These are phyloP conservation scores for Cytospora piceae DNA, from an alignment of 2,329 filamentous ascomycete species.

Conservation along the genomic window DNA sequence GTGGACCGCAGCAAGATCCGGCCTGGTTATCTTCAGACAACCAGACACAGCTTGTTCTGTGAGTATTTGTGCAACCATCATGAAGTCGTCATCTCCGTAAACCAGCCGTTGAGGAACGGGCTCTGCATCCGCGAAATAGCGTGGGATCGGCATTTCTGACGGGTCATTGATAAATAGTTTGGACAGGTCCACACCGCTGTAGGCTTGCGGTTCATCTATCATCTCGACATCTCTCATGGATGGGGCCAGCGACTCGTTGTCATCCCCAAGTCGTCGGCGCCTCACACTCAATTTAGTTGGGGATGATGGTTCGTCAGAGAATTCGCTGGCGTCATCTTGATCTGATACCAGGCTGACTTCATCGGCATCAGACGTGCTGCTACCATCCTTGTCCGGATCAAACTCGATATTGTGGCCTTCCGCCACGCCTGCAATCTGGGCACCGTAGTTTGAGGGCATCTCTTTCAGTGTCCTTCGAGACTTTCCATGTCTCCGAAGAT, in stretches of 20 bases:
- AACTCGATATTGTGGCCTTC: conserved; percentile 42
- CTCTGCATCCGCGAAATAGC: conserved; percentile 63
- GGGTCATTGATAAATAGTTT: conserved; percentile 52
- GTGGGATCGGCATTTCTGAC: conserved; percentile 54
- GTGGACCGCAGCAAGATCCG: conserved; percentile 22
- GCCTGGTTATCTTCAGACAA: conserved; percentile 42
- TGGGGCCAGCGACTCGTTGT: conserved; percentile 55
- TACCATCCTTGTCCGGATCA: conserved; percentile 46
- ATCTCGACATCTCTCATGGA: conserved; percentile 55
- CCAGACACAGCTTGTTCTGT: conserved; percentile 69
- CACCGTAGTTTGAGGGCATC: conserved; percentile 41
- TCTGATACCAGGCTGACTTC: conserved; percentile 59
- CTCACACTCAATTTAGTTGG: conserved; percentile 54
- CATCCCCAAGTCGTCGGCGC: conserved; percentile 52
- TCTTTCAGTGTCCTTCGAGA: conserved; percentile 44
- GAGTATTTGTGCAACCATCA: conserved; percentile 71
- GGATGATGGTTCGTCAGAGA: conserved; percentile 53
- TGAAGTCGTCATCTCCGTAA: conserved; percentile 61
- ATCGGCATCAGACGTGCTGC: conserved; percentile 49
- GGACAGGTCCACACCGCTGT: conserved; percentile 54
- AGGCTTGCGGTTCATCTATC: conserved; percentile 50
- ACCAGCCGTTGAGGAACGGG: conserved; percentile 51
- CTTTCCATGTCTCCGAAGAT: conserved; percentile 53
- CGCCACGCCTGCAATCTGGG: conserved; percentile 43
- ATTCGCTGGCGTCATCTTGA: conserved; percentile 56